phyloP scores from a whole-genome alignment of 805 yeast genomes.

The Metschnikowia peoriensis region DNA sequence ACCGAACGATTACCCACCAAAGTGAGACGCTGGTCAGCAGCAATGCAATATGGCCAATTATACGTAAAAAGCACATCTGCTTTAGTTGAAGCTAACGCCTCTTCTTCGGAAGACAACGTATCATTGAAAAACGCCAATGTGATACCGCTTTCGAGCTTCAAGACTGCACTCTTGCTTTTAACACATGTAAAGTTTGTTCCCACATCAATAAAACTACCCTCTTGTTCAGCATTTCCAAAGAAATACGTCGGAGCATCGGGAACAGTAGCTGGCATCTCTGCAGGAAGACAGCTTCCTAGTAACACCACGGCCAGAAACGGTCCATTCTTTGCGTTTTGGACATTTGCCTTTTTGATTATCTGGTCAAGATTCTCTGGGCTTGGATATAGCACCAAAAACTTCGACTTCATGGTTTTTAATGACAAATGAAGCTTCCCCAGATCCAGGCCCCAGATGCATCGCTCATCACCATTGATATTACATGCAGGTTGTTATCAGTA shows the following conservation, averaged over 20 bases:
- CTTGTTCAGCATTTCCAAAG: conserved; percentile 11
- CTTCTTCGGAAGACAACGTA: conserved; percentile 11
- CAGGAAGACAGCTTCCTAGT: conserved; percentile 37
- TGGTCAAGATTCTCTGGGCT: conserved; percentile 40
- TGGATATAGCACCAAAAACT: conserved; percentile 48
- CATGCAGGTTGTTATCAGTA: neutral
- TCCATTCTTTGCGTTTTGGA: conserved; percentile 56
- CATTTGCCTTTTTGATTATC: conserved; percentile 44
- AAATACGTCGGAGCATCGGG: conserved; percentile 28
- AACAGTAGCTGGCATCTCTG: conserved; percentile 20
- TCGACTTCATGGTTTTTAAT: conserved; percentile 18
- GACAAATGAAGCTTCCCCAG: neutral
- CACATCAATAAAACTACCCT: conserved; percentile 24
- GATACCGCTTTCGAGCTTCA: conserved; percentile 44
- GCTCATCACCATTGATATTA: neutral
- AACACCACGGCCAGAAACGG: conserved; percentile 59
- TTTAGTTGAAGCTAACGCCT: neutral
- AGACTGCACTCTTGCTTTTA: conserved; percentile 30
- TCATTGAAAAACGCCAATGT: conserved; percentile 46
- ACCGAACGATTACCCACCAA: conserved; percentile 44
- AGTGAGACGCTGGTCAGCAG: conserved; percentile 41
- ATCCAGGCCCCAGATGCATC: neutral
- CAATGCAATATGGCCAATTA: conserved; percentile 59
- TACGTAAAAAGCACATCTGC: conserved; percentile 57
- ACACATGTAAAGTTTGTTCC: conserved; percentile 28